Base-by-base conservation (phyloP, 148 eudicot genomes). In the Diospyros kaki region DNA sequence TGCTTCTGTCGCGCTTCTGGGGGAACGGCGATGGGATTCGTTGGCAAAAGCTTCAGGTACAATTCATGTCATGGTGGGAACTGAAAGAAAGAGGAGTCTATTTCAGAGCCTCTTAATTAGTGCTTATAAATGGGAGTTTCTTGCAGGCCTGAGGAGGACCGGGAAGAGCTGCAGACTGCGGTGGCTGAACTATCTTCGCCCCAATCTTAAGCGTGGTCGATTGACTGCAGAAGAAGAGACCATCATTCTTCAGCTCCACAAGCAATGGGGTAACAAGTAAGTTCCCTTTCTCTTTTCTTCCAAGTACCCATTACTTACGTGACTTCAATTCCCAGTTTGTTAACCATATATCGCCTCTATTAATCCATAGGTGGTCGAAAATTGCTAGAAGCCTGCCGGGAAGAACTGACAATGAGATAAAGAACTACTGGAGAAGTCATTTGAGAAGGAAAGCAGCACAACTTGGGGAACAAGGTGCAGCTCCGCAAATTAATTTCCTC, bases 121-220 rank as follows among this genome's bases (percentile, higher is more conserved):
- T 7, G 14, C 5, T 71, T 40, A 6, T 11, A 39, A 10, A 15
- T 55, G 15, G 41, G 18, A 4, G 3, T 48, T 65, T 44, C 41
- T 46, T 80, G 73, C 71, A 89, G 93, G 96, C 17, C 62, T 91
- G 12, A 77, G 75, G 75, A 86, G 96, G 78, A 89, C 88, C 48
- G 93, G 96, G 28, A 91, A 87, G 83, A 91, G 96, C 68, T 91
- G 96, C 74, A 80, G 93, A 59, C 70, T 89, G 64, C 73, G 96
- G 69, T 89, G 93, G 96, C 44, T 86, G 83, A 91, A 91, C 76
- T 89, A 89, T 76, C 86, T 89, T 39, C 85, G 91, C 7, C 93
- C 91, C 5, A 82, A 80, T 66, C 78, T 89, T 17, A 91, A 91
- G 83, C 93, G 74, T 28, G 88, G 91, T 44, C 79, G 73, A 15